These are phyloP conservation scores for Talaromyces piceae DNA, from an alignment of 2,329 filamentous ascomycete species.

Conservation along the genomic window DNA sequence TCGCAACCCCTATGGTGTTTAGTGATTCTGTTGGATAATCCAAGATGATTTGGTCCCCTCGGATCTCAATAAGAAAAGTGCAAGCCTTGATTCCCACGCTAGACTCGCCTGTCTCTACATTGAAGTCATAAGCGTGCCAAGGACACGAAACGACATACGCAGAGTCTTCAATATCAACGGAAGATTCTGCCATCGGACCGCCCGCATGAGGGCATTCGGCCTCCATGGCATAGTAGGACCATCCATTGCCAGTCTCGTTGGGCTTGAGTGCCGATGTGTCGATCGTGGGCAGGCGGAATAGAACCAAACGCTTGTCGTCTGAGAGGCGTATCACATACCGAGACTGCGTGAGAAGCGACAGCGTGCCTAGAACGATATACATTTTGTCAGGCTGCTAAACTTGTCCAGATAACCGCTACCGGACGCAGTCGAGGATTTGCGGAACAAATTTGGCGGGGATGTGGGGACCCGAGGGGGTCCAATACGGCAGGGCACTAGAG, in stretches of 20 bases:
- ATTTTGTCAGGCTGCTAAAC: background rate
- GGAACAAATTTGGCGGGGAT: background rate
- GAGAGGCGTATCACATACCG: constrained; percentile 39
- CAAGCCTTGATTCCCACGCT: constrained; percentile 43
- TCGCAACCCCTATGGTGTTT: constrained; percentile 17
- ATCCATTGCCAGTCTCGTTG: constrained; percentile 32
- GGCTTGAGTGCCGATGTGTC: constrained; percentile 21
- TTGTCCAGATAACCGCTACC: background rate
- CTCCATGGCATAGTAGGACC: constrained; percentile 44
- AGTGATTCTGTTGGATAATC: constrained; percentile 21
- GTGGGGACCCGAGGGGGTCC: background rate
- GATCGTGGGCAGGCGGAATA: constrained; percentile 40
- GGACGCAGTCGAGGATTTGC: background rate
- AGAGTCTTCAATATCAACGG: constrained; percentile 43
- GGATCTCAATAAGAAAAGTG: constrained; percentile 37
- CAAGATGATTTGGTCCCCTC: constrained; percentile 29
- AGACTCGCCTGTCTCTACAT: constrained; percentile 43
- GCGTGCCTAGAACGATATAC: constrained; percentile 8
- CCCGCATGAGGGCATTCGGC: constrained; percentile 43
- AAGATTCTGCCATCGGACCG: constrained; percentile 40
- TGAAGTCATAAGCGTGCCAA: constrained; percentile 46
- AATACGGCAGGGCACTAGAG: background rate
- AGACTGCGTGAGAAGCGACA: constrained; percentile 31
- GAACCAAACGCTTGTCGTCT: constrained; percentile 38
- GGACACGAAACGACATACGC: constrained; percentile 42